Base-by-base conservation (phyloP, 139 green algal genomes). In the Dunaliella primolecta region DNA sequence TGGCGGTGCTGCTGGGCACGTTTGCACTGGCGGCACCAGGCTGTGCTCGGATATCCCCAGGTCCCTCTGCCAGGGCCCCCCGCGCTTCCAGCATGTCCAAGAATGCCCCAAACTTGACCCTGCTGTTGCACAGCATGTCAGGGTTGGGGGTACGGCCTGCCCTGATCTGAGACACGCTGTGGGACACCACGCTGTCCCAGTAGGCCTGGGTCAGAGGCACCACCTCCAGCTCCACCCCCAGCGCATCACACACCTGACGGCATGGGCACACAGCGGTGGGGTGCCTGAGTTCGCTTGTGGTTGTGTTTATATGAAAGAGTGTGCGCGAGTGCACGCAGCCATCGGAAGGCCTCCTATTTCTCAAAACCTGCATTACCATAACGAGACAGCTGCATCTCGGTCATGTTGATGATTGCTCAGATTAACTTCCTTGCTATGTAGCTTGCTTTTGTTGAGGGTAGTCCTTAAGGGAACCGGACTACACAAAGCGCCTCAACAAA, bases 111-210 rank as follows among this genome's bases (percentile, higher is more conserved):
- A 90, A 89, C 83, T 91, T 91, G 70, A 91, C 88, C 1, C 85
- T 80, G 1, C 91, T 96, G 92, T 99, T 99, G 94, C 97, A 99
- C 2, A 99, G 89, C 35, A 99, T 91, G 89, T 99, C 97, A 0
- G 97, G 97, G 89, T 99, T 99, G 46, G 97, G 97, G 2, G 97
- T 99, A 71, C 94, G 91, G 1, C 97, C 97, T 1, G 85, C 87
- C 27, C 91, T 87, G 64, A 99, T 97, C 85, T 99, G 94, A 0
- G 33, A 55, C 33, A 99, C 91, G 86, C 90, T 95, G 84, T 97
- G 88, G 3, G 88, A 83, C 81, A 99, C 97, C 70, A 99, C 97
- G 0, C 91, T 87, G 23, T 97, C 84, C 97, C 97, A 99, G 89
- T 99, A 99, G 75, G 95, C 87, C 0, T 21, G 56, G 1, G 85